A percentile compares a stretch with the other conserved stretches of the same genome.
phyloP scores from a whole-genome alignment of 2,329 filamentous ascomycete species.

The Fusarium lateritium region DNA sequence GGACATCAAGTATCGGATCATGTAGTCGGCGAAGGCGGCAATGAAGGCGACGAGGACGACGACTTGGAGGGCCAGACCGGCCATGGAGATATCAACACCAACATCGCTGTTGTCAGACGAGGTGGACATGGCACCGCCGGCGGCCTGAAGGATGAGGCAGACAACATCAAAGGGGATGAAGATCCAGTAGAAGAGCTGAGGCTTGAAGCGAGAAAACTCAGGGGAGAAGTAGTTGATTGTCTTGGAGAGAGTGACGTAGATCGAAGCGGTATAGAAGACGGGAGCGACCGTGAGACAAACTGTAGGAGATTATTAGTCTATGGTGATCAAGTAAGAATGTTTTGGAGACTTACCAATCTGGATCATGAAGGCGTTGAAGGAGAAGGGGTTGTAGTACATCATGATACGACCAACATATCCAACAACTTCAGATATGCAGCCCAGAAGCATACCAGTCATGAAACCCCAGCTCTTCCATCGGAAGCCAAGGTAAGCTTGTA shows the following conservation, averaged over 20 bases:
- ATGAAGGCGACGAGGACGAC: slow-evolving; percentile 68
- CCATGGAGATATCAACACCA: slow-evolving; percentile 59
- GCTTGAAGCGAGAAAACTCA: slow-evolving; percentile 60
- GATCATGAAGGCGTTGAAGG: slow-evolving; percentile 73
- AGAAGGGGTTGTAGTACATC: slow-evolving; percentile 71
- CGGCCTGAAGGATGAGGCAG: slow-evolving; percentile 70
- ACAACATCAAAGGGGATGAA: slow-evolving; percentile 70
- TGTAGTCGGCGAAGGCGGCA: slow-evolving; percentile 64
- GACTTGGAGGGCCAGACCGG: slow-evolving; percentile 73
- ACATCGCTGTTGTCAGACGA: slow-evolving; percentile 48
- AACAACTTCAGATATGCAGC: slow-evolving; percentile 70
- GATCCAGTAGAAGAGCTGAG: slow-evolving; percentile 61
- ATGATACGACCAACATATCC: slow-evolving; percentile 75
- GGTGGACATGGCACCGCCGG: slow-evolving; percentile 69
- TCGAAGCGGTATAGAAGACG: slow-evolving; percentile 70
- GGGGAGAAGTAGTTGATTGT: slow-evolving; percentile 59
- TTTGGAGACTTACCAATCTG: slow-evolving; percentile 67
- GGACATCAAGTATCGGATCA: slow-evolving; percentile 59
- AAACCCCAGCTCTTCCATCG: slow-evolving; percentile 65
- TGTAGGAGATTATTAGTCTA: slow-evolving; percentile 44
- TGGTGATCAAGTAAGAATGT: not conserved
- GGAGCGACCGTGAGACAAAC: slow-evolving; percentile 68
- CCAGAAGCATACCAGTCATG: slow-evolving; percentile 67
- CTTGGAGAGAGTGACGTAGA: slow-evolving; percentile 73
- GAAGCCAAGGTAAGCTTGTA: slow-evolving; percentile 63